Base-by-base conservation (phyloP, 345 rosid species). In the Cardamine chenopodiifolia region DNA sequence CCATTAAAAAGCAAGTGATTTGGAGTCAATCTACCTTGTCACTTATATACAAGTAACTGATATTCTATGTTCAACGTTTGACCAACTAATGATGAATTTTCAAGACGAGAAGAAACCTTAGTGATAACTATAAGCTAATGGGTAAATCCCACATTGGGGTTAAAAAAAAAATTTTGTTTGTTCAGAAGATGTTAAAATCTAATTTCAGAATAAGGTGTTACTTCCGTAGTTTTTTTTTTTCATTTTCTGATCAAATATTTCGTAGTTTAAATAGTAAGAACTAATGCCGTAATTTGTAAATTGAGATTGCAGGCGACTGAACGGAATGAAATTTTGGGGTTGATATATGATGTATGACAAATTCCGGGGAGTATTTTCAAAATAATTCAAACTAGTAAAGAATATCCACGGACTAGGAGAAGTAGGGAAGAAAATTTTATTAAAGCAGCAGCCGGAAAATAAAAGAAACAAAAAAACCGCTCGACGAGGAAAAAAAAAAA, bases 401-500 rank as follows among this genome's bases (percentile, higher is more conserved):
- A 64, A 70, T 47, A 70, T 70, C 64, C 61, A 15, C 48, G 17
- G 72, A 45, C 29, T 70, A 56, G 0, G 29, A 70, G 8, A 20
- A 62, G 8, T 14, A 13, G 15, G 59, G 55, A 19, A 39, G 67
- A 49, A 70, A 63, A 29, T 5, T 68, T 71, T 77, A 77, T 71
- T 77, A 71, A 77, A 77, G 72, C 81, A 71, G 76, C 68, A 77
- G 77, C 68, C 77, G 61, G 68, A 71, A 77, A 71, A 71, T 13
- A 62, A 31, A 18, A 45, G 13, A 22, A 13, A 55, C n/a, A 58
- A 22, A 29, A 77, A 63, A 70, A 77, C 57, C 66, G 72, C 29
- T 64, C 75, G 23, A 64, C 65, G 67, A 47, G 58, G 57, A 54
- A 72, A 48, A 58, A 60, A 72, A 49, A 71, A 71, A 37, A 56